Evolutionary conservation across 2,329 filamentous ascomycete genomes (phyloP).

Genomic region (Drechmeria coniospora): DNA sequence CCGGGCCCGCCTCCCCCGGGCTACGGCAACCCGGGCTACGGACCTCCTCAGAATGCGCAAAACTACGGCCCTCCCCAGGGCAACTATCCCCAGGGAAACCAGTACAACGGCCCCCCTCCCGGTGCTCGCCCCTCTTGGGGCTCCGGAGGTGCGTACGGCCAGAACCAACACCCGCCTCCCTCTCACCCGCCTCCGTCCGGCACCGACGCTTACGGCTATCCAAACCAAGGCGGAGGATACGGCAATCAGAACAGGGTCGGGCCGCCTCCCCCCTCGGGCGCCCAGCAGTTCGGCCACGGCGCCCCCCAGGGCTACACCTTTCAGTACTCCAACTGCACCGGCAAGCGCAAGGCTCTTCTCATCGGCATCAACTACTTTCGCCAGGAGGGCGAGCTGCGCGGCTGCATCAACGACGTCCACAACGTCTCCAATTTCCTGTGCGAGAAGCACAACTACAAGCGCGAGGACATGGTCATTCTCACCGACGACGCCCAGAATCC

Average conservation of each 20-base stretch:
- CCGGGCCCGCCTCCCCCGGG: slow-evolving; percentile 8
- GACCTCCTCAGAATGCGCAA: slow-evolving; percentile 11
- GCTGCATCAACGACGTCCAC: slow-evolving; percentile 69
- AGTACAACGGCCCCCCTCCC: slow-evolving; percentile 9
- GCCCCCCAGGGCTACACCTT: slow-evolving; percentile 55
- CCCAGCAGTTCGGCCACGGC: slow-evolving; percentile 49
- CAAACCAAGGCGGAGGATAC: slow-evolving; percentile 14
- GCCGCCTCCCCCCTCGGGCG: slow-evolving; percentile 30
- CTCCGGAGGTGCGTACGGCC: slow-evolving; percentile 4
- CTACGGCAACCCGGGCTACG: slow-evolving; percentile 11
- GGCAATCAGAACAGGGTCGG: slow-evolving; percentile 15
- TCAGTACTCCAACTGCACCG: slow-evolving; percentile 62
- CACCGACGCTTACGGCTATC: slow-evolving; percentile 32
- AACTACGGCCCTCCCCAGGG: slow-evolving; percentile 9
- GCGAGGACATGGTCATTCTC: slow-evolving; percentile 66
- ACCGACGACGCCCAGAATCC: slow-evolving; percentile 61
- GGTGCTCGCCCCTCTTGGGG: slow-evolving; percentile 9
- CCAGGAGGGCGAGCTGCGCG: slow-evolving; percentile 53
- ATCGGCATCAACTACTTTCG: slow-evolving; percentile 75
- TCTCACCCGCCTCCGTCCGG: slow-evolving; percentile 24
- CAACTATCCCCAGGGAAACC: slow-evolving; percentile 3
- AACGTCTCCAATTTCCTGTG: slow-evolving; percentile 61
- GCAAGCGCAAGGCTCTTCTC: slow-evolving; percentile 56
- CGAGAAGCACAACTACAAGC: slow-evolving; percentile 52
- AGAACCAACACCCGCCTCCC: slow-evolving; percentile 14